Evolutionary conservation across 257 asterid species (phyloP).

Genomic region (Vinca minor): DNA sequence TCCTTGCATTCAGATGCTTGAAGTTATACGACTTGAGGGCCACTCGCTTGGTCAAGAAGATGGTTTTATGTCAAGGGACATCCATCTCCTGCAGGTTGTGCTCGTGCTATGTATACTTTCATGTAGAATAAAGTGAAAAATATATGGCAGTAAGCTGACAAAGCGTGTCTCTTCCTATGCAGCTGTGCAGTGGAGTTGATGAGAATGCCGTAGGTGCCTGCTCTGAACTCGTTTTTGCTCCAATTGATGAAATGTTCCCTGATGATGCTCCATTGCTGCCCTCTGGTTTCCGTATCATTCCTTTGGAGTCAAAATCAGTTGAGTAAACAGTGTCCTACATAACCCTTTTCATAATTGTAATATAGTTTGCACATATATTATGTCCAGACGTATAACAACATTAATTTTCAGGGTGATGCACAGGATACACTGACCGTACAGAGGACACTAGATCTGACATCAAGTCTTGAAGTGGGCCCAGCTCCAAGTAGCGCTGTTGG

Average conservation of each 20-base stretch:
- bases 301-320: conserved; percentile 84
- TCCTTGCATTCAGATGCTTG: conserved; percentile 62
- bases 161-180: conserved; percentile 14
- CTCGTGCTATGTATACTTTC: conserved; percentile 6
- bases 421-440: conserved; percentile 38
- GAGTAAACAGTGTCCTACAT: conserved; percentile 14
- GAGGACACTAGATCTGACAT: conserved; percentile 70
- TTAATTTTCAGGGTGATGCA: conserved; percentile 27
- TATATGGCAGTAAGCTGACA: conserved; percentile 6
- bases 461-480: conserved; percentile 70
- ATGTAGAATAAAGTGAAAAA: not conserved
- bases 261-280: conserved; percentile 87
- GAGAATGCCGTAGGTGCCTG: conserved; percentile 85
- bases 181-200: conserved; percentile 94
- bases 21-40: conserved; percentile 90
- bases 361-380: not conserved
- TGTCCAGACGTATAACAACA: conserved; percentile 11
- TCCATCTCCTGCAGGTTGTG: conserved; percentile 79
- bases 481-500: conserved; percentile 29
- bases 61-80: conserved; percentile 71
- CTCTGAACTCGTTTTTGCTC: conserved; percentile 93
- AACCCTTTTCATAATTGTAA: too few relatives aligned
- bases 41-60: conserved; percentile 74
- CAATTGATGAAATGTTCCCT: conserved; percentile 92
- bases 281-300: conserved; percentile 92